Base-by-base conservation (phyloP, 306 rosid genomes). In the Cotoneaster glaucophyllus region DNA sequence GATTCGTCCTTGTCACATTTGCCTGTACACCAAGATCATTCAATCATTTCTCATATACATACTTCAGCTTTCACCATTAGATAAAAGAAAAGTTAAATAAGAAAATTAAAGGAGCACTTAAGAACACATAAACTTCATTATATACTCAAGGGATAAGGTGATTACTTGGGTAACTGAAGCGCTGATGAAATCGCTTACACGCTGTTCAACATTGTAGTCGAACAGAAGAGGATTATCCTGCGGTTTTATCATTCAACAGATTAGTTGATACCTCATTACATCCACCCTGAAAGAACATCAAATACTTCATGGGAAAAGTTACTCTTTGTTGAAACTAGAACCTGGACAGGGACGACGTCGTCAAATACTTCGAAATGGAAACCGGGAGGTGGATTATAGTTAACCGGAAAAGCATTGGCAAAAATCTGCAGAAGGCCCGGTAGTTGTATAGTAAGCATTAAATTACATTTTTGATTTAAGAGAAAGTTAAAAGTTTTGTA, bases 1-100 rank as follows among this genome's bases (percentile, higher is more conserved):
- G 98, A 75, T 87, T 90, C 25, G 91, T 85, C 87, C 91, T 85
- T 1, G 98, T 94, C 78, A 94, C 90, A 79, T 90, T 94, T 65
- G 88, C 94, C 98, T 94, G 79, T 28, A 74, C 31, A 75, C 18
- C 69, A 34, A 68, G 61, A 67, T 39, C 56, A 56, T 77, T 79
- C 76, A 70, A 67, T 18, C 31, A 76, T 78, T 75, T 76, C 64
- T 70, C 65, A 67, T 31, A 29, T 31, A 4, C 65, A 71, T 78
- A 34, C 65, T 70, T 50, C 63, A 52, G 24, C 61, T 25, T 22
- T 69, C 19, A 22, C 53, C 50, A 67, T 37, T 31, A 69, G 31
- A 21, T 37, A 69, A n/a, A 31, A 26, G 28, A 44, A 28, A 37
- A 10, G 4, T 17, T 25, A 31, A 31, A 67, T 11, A 11, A 18